A percentile compares a stretch with the other conserved stretches of the same genome.
These are phyloP conservation scores for Solanum commersonii DNA, from an alignment of 257 asterid species.

Conservation along the genomic window DNA sequence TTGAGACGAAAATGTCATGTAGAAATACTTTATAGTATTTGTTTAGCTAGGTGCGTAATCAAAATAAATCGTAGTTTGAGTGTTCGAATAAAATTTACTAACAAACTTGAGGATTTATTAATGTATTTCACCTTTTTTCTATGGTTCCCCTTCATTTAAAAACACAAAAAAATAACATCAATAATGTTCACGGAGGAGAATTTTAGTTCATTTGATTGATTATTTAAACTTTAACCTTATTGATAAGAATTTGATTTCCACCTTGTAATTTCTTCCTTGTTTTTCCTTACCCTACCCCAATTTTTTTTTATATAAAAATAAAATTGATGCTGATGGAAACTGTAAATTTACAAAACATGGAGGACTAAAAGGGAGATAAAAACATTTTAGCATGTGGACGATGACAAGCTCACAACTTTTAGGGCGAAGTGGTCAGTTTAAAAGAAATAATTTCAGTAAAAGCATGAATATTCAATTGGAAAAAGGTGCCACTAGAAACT, in stretches of 20 bases:
- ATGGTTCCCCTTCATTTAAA: neutral
- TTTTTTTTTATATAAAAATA: neutral
- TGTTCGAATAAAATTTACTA: neutral
- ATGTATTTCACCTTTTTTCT: neutral
- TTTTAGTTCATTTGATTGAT: too few species aligned
- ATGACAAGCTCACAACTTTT: neutral
- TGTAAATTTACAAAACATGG: neutral
- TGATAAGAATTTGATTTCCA: neutral
- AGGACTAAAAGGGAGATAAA: neutral
- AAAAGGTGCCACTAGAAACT: constrained; percentile 13
- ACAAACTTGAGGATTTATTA: neutral
- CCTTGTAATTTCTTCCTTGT: neutral
- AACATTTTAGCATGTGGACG: neutral
- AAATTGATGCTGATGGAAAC: neutral
- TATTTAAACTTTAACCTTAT: neutral
- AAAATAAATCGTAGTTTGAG: neutral
- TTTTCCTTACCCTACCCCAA: neutral
- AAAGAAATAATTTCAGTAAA: neutral
- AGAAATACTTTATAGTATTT: neutral
- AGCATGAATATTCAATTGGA: neutral
- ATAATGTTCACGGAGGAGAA: neutral
- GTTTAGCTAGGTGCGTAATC: neutral
- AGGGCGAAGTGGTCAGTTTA: neutral
- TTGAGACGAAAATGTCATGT: neutral
- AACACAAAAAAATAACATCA: neutral